Evolutionary conservation across 2,329 filamentous ascomycete genomes (phyloP), one percentile per base, ranked within the genome.

Genomic region (Ambrosiella beaveri): DNA sequence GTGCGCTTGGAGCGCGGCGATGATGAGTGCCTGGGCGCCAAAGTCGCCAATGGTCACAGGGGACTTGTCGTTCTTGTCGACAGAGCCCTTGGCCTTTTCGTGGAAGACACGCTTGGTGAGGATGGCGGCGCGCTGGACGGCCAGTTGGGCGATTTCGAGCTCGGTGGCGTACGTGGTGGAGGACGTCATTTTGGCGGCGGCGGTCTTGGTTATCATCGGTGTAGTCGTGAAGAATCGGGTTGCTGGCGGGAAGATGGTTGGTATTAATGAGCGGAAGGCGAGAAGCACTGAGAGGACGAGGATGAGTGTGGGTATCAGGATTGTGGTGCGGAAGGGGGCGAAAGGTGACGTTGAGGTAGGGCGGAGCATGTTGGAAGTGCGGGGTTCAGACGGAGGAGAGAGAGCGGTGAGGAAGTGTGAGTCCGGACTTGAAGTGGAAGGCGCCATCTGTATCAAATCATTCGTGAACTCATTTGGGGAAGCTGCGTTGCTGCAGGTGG

Each of bases 1-100:
- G 71, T 86, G 88, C 71, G 87, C 81, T 71, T 84, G 84, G 64
- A 98, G 84, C 36, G 91, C 91, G 59, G 84, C 79, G 67, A 97
- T 95, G 71, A 98, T 95, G 63, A 98, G 81, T 38, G 93, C 90
- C 74, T 98, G 93, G 41, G 93, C 94, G 67, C 93, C 93, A 70
- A 95, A 97, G 74, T 98, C 93, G 69, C 91, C 93, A 65, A 97
- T 93, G 15, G 93, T 98, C 65, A 98, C 93, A 63, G 93, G 93
- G 8, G 90, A 95, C 68, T 88, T 88, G 76, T 98, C 93, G 71
- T 88, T 85, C 75, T 98, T 98, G 69, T 85, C 86, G 37, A 63
- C 62, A 51, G 93, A 96, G 65, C 91, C 91, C 74, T 97, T 97
- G 65, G 88, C 85, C 71, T 91, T 93, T 65, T 91, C 86, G 72